A percentile compares a stretch with the other conserved stretches of the same genome.
phyloP scores from a whole-genome alignment of 495 filamentous ascomycete genomes.

The Neurospora terricola region DNA sequence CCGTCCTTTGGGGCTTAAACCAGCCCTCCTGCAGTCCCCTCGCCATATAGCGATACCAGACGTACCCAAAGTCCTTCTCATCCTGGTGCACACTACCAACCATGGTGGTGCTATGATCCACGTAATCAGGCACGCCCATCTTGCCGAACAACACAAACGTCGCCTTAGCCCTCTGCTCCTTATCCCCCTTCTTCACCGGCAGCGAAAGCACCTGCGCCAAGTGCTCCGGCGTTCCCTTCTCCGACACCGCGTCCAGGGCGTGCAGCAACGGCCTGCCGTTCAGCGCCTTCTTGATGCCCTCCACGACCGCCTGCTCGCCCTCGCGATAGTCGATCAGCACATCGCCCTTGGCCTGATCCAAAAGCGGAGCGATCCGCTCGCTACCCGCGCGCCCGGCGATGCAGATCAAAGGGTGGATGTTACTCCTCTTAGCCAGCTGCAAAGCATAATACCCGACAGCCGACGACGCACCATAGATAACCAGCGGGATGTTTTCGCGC shows the following conservation, averaged over 20 bases:
- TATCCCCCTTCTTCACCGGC: constrained; percentile 15
- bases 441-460: constrained; percentile 61
- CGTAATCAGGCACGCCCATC: constrained; percentile 20
- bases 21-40: constrained; percentile 45
- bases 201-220: constrained; percentile 37
- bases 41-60: constrained; percentile 45
- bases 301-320: constrained; percentile 44
- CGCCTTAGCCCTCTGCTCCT: constrained; percentile 22
- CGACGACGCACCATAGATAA: constrained; percentile 56
- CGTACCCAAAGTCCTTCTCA: constrained; percentile 46
- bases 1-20: constrained; percentile 51
- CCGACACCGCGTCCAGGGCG: constrained; percentile 51
- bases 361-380: constrained; percentile 46
- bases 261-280: constrained; percentile 23
- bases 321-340: constrained; percentile 60
- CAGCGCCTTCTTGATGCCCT: constrained; percentile 39
- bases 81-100: constrained; percentile 45
- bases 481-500: constrained; percentile 28
- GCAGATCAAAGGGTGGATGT: constrained; percentile 65
- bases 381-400: constrained; percentile 49
- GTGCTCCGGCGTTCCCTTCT: constrained; percentile 39
- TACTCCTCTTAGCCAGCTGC: constrained; percentile 54
- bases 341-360: constrained; percentile 59
- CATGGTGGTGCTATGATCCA: constrained; percentile 24
- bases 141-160: constrained; percentile 44